Base-by-base conservation (phyloP, 164 flowering plant species). In the Santalum album region DNA sequence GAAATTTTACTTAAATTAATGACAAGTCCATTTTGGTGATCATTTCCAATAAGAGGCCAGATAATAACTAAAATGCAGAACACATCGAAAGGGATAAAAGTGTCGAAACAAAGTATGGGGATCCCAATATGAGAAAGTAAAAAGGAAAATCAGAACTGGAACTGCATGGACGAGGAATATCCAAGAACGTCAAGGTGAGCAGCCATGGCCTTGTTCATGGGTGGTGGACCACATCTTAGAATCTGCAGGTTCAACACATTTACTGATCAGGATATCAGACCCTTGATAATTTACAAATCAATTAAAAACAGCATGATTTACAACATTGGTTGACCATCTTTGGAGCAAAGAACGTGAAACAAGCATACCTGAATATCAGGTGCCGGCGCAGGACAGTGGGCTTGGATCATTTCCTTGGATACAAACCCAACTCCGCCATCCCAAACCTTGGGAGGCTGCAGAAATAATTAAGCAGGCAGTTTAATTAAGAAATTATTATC, bases 181-280 rank as follows among this genome's bases (percentile, higher is more conserved):
- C 77, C 91, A 22, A 89, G 77, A 19, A 64, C 80, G 2, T 89
- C 90, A 34, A 89, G 90, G 62, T 84, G 80, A 56, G 69, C 89
- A 62, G 83, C 84, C 90, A 89, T 86, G 71, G 97, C 97, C 74
- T 89, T 89, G 86, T 89, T 89, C 96, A 89, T 89, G 1, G 96
- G 94, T 54, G 96, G 96, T 16, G 96, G 97, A 7, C 97, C 97
- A 20, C 97, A 89, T 51, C 92, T 82, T 68, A 89, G 58, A 43
- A 89, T 73, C 96, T 89, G 78, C 70, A 69, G 17, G 44, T 27
- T 20, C 25, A 0, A 29, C 16, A 10, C 1, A 58, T 25, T 42
- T 49, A 42, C 12, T 5, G 23, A 48, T 48, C 10, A 48, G 18
- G 2, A 21, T 1, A 23, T 14, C 21, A 2, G 20, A 7, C 2